A percentile compares a stretch with the other conserved stretches of the same genome.
Conservation (phyloP, 306 rosid genomes). For the Citrullus amarus region DNA sequence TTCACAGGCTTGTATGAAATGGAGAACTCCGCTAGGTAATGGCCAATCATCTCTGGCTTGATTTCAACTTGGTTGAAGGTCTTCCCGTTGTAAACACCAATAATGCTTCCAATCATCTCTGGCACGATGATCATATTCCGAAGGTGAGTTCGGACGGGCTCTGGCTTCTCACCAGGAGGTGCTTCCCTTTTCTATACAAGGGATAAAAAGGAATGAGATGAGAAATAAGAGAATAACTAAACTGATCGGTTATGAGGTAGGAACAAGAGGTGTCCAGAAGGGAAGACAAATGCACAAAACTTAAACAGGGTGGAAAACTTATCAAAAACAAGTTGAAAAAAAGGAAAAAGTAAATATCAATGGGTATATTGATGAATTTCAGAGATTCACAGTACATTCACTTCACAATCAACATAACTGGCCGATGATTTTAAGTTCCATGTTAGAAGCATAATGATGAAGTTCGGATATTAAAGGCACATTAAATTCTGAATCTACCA, state of each 20-base stretch:
- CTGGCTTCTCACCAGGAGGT: slow-evolving; percentile 83
- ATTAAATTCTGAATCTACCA: not conserved
- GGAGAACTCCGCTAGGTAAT: slow-evolving; percentile 82
- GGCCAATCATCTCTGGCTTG: slow-evolving; percentile 82
- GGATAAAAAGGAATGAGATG: not conserved
- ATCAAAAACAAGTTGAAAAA: not conserved
- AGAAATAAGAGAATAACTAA: not conserved
- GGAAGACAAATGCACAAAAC: not conserved
- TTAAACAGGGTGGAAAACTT: not conserved
- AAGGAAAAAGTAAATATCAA: not conserved
- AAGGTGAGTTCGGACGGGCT: slow-evolving; percentile 79
- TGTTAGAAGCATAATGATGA: not conserved
- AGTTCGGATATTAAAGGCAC: not conserved
- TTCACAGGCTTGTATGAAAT: slow-evolving; percentile 89
- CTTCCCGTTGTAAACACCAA: slow-evolving; percentile 78
- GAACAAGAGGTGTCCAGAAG: not conserved
- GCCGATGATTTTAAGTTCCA: not conserved
- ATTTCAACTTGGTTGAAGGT: slow-evolving; percentile 82
- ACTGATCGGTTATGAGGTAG: too few relatives aligned
- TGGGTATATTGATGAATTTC: not conserved
- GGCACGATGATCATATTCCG: slow-evolving; percentile 79
- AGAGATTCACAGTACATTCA: not conserved
- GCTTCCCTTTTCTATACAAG: slow-evolving; percentile 66
- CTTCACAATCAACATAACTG: not conserved
- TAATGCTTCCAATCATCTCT: slow-evolving; percentile 75